These are phyloP conservation scores for Seiridium unicorne DNA, from an alignment of 2,329 filamentous ascomycete genomes.

Conservation along the genomic window DNA sequence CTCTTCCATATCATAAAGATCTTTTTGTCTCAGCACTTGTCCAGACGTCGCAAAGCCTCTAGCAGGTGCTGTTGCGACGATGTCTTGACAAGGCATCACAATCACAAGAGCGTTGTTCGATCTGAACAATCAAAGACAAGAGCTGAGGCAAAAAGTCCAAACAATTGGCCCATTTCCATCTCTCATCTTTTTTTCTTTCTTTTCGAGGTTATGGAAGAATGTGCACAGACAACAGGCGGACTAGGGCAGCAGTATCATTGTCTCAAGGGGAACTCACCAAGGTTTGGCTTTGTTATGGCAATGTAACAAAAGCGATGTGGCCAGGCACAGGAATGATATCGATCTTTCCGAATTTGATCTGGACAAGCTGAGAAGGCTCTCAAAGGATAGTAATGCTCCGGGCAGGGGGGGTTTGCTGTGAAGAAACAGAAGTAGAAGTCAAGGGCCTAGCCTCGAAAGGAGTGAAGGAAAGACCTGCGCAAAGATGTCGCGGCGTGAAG, in stretches of 20 bases:
- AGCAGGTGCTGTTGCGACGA: not conserved
- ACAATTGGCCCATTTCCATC: too few relatives aligned
- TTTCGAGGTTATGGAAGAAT: too few relatives aligned
- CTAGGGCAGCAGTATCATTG: not conserved
- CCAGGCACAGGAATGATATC: not conserved
- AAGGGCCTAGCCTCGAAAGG: conserved; percentile 34
- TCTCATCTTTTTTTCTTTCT: too few relatives aligned
- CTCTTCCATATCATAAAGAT: not conserved
- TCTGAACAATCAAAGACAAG: not conserved
- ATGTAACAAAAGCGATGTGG: conserved; percentile 9
- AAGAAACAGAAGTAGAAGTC: conserved; percentile 22
- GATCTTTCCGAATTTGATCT: not conserved
- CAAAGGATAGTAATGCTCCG: conserved; percentile 40
- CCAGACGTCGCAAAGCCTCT: not conserved
- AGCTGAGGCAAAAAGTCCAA: not conserved
- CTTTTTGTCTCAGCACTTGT: not conserved
- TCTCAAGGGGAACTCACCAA: not conserved
- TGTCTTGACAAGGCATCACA: not conserved
- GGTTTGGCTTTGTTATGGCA: conserved; percentile 5
- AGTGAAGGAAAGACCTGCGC: conserved; percentile 31
- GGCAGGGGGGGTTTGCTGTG: conserved; percentile 29
- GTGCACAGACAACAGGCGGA: too few relatives aligned
- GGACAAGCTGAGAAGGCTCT: conserved; percentile 18
- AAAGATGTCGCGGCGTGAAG: conserved; percentile 25
- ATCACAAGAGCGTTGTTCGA: not conserved